Conservation (phyloP, 2,329 filamentous ascomycete genomes). For the Aureobasidium subglaciale region DNA sequence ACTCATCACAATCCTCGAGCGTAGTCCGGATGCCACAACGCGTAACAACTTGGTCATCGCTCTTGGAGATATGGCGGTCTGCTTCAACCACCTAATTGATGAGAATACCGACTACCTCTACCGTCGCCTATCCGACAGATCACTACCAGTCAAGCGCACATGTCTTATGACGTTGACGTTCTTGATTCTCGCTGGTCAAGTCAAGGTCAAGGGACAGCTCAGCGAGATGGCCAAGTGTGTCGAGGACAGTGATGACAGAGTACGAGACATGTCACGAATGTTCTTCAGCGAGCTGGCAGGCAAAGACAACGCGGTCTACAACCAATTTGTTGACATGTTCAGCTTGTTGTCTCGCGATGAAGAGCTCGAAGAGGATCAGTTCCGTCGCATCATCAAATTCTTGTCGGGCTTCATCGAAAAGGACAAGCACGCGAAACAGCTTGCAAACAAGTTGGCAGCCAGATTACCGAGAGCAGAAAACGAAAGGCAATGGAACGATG, state of each 20-base stretch:
- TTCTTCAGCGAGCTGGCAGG: slow-evolving; percentile 97
- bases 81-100: slow-evolving; percentile 98
- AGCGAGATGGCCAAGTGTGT: slow-evolving; percentile 99
- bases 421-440: slow-evolving; percentile 96
- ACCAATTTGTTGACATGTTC: slow-evolving; percentile 99
- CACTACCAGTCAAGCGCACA: slow-evolving; percentile 87
- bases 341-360: slow-evolving; percentile 79
- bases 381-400: slow-evolving; percentile 84
- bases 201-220: slow-evolving; percentile 98
- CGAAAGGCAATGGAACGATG: slow-evolving; percentile 95
- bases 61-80: slow-evolving; percentile 96
- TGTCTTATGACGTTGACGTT: slow-evolving; percentile 98
- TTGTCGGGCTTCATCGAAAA: slow-evolving; percentile 95
- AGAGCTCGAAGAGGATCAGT: slow-evolving; percentile 73
- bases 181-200: slow-evolving; percentile 90
- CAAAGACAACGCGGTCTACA: slow-evolving; percentile 98
- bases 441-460: slow-evolving; percentile 86
- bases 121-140: slow-evolving; percentile 79
- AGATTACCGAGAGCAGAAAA: slow-evolving; percentile 78
- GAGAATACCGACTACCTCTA: slow-evolving; percentile 99
- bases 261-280: slow-evolving; percentile 90
- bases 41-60: slow-evolving; percentile 95
- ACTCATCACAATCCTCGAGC: slow-evolving; percentile 95
- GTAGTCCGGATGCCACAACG: slow-evolving; percentile 83
- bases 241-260: slow-evolving; percentile 90